Evolutionary conservation across 257 asterid genomes (phyloP).

Genomic region (Ehretia macrophylla): DNA sequence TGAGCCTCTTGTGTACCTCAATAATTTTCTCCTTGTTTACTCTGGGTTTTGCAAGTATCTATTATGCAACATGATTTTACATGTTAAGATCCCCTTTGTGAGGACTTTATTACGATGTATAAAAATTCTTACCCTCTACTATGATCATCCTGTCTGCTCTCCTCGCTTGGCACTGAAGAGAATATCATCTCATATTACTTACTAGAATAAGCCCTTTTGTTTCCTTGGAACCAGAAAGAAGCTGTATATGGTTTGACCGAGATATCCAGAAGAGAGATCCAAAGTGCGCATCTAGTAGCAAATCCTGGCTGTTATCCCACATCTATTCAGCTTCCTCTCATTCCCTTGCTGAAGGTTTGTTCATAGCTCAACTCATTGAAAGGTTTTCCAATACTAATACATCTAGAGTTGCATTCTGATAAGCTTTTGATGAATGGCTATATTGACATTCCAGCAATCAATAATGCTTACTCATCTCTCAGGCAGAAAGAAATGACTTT

Average conservation of each 20-base stretch:
- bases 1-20: too few species aligned
- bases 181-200: not conserved
- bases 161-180: not conserved
- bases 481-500: too few species aligned
- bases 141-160: not conserved
- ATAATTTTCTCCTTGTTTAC: not conserved
- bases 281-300: conserved; percentile 78
- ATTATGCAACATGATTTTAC: not conserved
- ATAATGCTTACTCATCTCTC: too few species aligned
- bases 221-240: conserved; percentile 58
- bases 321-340: conserved; percentile 82
- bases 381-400: not conserved
- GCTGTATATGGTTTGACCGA: conserved; percentile 92
- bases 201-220: not conserved
- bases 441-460: too few species aligned
- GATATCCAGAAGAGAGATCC: conserved; percentile 58
- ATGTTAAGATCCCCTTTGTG: not conserved
- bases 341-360: conserved; percentile 79
- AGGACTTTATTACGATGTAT: not conserved
- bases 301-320: conserved; percentile 99
- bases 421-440: not conserved
- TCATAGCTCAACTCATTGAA: conserved; percentile 5
- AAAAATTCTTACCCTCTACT: conserved; percentile 1
- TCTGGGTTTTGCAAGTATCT: not conserved
- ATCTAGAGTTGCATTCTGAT: not conserved